Evolutionary conservation across 352 stramenopile species (phyloP), one percentile per base, ranked within the genome.

Genomic region (Globisporangium nodosum): DNA sequence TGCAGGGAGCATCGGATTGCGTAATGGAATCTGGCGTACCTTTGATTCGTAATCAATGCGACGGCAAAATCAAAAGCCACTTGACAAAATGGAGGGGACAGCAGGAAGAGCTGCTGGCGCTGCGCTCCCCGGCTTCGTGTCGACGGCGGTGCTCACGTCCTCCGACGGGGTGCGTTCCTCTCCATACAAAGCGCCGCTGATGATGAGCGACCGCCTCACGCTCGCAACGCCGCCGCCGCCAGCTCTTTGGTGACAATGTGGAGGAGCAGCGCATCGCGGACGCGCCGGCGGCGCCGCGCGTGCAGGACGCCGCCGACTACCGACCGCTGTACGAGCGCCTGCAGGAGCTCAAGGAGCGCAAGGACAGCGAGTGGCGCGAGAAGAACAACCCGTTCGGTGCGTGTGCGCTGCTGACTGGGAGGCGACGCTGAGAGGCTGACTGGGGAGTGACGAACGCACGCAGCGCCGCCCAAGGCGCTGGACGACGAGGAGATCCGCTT

Each of bases 381-480:
- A 93, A 95, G 67, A 85, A 95, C 64, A 95, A 95, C 49, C 83
- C 85, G 20, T 95, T 93, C 58, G 85, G 85, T 93, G 50, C 18
- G 65, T 61, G 0, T 6, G 9, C 15, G 40, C 39, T 43, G 24
- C 11, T 43, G 39, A 46, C 20, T 30, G 18, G 43, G 8, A 21
- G 20, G 18, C 20, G 50, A 20, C 52, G 21, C 21, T 35, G 37
- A 21, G 40, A 47, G 37, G 33, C 12, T 5, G 5, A 15, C 20
- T 37, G 49, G 9, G 3, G 49, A 50, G 5, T 37, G 24, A 49
- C 33, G 13, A 4, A 42, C 2, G 39, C 33, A 2, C 40, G 12
- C 45, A 95, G 85, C 85, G 20, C 83, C 85, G 7, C 85, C 85
- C 0, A 95, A 95, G 56, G 85, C 78, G n/a, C 65, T 93, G 7